These are phyloP conservation scores for Malassezia nana DNA, from an alignment of 1,284 basidiomycete species.

Conservation along the genomic window DNA sequence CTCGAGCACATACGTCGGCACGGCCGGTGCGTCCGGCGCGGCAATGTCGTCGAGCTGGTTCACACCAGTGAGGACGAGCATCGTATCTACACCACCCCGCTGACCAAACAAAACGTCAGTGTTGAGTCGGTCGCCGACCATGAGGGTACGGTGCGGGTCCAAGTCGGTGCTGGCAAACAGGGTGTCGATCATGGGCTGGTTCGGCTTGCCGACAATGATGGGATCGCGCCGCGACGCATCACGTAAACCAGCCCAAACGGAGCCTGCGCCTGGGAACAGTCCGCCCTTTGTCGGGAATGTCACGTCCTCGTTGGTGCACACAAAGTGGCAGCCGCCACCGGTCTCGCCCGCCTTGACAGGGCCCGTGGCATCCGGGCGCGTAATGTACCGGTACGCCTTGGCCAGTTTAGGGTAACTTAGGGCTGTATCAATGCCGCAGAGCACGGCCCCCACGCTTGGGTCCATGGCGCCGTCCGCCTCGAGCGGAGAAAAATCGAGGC, in stretches of 20 bases:
- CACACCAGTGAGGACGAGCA: conserved; percentile 81
- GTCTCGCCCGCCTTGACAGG: conserved; percentile 50
- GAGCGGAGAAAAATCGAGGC: conserved; percentile 62
- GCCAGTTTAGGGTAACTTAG: conserved; percentile 72
- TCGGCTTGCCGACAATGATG: conserved; percentile 78
- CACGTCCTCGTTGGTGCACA: conserved; percentile 85
- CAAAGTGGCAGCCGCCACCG: conserved; percentile 70
- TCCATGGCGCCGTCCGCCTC: conserved; percentile 54
- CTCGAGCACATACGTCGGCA: conserved; percentile 39
- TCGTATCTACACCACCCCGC: conserved; percentile 69
- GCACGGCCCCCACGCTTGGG: conserved; percentile 71
- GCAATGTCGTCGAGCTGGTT: conserved; percentile 38
- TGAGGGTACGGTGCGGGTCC: conserved; percentile 72
- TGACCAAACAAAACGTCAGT: conserved; percentile 91
- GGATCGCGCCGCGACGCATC: conserved; percentile 62
- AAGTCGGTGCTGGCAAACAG: conserved; percentile 65
- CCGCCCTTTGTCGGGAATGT: conserved; percentile 74
- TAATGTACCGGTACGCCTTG: conserved; percentile 82
- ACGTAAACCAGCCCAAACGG: conserved; percentile 70
- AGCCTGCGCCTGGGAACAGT: conserved; percentile 68
- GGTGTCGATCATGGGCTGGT: conserved; percentile 83
- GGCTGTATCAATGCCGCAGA: conserved; percentile 61
- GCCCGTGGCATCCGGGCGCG: conserved; percentile 30
- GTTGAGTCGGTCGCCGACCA: conserved; percentile 88
- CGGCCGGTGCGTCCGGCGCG: conserved; percentile 53